phyloP scores from a whole-genome alignment of 2,329 filamentous ascomycete species.

The Biscogniauxia sp. region DNA sequence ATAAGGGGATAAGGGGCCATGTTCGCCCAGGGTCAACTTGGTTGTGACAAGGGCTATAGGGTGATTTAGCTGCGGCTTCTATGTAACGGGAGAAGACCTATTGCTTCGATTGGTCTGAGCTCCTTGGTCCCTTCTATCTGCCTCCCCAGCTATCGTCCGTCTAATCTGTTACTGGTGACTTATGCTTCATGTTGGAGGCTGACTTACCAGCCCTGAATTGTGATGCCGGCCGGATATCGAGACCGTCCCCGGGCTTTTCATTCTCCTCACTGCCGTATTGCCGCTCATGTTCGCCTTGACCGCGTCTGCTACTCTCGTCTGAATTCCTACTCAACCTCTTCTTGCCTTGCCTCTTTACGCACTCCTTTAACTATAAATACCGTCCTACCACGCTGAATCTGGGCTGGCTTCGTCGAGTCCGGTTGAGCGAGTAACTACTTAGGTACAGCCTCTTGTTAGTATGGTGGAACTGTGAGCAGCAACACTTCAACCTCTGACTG shows the following conservation, averaged over 20 bases:
- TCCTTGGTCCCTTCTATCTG: slow-evolving; percentile 6
- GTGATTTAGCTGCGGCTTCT: neutral
- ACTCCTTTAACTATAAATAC: neutral
- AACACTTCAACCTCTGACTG: too few species aligned
- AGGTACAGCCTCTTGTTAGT: too few species aligned
- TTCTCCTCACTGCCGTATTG: neutral
- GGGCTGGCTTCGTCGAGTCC: neutral
- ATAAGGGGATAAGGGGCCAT: neutral
- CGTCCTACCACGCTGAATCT: neutral
- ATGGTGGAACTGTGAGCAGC: too few species aligned
- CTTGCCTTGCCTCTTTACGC: neutral
- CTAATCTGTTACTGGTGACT: slow-evolving; percentile 2
- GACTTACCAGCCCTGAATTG: neutral
- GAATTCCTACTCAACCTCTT: neutral
- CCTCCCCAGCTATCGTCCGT: slow-evolving; percentile 2
- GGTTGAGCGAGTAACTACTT: neutral
- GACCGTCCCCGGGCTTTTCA: neutral
- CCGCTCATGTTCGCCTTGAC: neutral
- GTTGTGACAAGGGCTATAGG: neutral
- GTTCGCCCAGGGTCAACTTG: neutral
- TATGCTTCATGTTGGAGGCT: slow-evolving; percentile 1
- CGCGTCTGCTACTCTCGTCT: neutral
- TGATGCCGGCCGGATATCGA: neutral
- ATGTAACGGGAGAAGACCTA: neutral
- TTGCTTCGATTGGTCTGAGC: neutral